Percentiles rank a stretch among this genome's conserved stretches.
Conservation (phyloP, 306 rosid species). For the Trifolium subterraneum region DNA sequence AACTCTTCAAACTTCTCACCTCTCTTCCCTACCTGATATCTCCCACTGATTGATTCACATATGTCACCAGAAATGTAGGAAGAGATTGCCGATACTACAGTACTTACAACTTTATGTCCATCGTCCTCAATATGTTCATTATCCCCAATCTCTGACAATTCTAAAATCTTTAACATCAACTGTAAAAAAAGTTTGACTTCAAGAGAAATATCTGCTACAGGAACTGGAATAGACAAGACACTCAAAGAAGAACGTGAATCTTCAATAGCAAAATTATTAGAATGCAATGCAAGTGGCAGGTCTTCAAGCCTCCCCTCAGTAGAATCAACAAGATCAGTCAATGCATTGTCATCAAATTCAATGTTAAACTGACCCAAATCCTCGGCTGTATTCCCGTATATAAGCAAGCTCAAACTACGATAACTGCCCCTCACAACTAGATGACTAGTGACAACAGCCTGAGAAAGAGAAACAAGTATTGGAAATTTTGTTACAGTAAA, state of each 20-base stretch:
- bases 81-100: constrained; percentile 76
- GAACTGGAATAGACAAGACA: constrained; percentile 67
- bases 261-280: constrained; percentile 62
- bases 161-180: constrained; percentile 68
- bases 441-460: constrained; percentile 96
- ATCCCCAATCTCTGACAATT: constrained; percentile 64
- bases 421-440: constrained; percentile 97
- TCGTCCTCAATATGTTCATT: constrained; percentile 63
- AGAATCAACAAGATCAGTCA: constrained; percentile 85
- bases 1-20: constrained; percentile 58
- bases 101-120: constrained; percentile 65
- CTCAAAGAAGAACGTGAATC: constrained; percentile 63
- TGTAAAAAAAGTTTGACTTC: constrained; percentile 79
- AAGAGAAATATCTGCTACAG: constrained; percentile 67
- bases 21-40: constrained; percentile 49
- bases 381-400: constrained; percentile 96
- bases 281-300: constrained; percentile 81
- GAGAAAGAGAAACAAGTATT: constrained; percentile 44
- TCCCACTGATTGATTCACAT: constrained; percentile 51
- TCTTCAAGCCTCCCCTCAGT: constrained; percentile 90
- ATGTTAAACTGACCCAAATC: constrained; percentile 97
- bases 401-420: constrained; percentile 91
- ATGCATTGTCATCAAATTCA: constrained; percentile 84
- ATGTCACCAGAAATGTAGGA: constrained; percentile 64
- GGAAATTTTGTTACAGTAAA: constrained; percentile 22